A percentile compares a stretch with the other conserved stretches of the same genome.
phyloP scores from a whole-genome alignment of 805 yeast species.

The Sporopachydermia lactativora region DNA sequence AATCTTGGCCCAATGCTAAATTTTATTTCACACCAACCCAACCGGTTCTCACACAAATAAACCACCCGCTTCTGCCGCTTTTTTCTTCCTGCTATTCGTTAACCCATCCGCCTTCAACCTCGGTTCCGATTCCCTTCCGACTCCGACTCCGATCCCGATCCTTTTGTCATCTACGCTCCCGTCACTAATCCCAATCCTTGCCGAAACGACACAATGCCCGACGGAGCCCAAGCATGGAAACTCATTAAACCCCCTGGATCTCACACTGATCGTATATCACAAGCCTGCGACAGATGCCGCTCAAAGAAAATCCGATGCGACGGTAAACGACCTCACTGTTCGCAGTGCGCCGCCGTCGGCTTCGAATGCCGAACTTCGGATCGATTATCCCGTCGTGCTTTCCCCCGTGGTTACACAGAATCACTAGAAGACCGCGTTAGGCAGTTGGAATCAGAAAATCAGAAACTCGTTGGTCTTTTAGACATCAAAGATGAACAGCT shows the following conservation, averaged over 20 bases:
- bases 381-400: constrained; percentile 70
- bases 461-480: constrained; percentile 46
- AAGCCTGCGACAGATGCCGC: constrained; percentile 85
- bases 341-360: constrained; percentile 74
- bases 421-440: constrained; percentile 79
- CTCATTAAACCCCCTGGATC: constrained; percentile 59
- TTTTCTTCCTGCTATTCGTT: no score
- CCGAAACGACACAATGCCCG: background rate
- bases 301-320: constrained; percentile 64
- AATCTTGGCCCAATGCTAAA: no score
- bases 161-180: background rate
- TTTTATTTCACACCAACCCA: no score
- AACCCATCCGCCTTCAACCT: no score
- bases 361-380: constrained; percentile 83
- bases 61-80: no score
- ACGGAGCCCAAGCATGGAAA: constrained; percentile 19
- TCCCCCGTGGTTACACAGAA: constrained; percentile 88
- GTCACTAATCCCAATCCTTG: background rate
- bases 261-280: constrained; percentile 59
- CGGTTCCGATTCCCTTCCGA: no score
- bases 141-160: no score
- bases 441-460: constrained; percentile 71
- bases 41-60: no score
- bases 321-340: constrained; percentile 54
- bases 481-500: constrained; percentile 52